Evolutionary conservation across 148 eudicot genomes (phyloP), one percentile per base, ranked within the genome.

Genomic region (Fallopia convolvulus): DNA sequence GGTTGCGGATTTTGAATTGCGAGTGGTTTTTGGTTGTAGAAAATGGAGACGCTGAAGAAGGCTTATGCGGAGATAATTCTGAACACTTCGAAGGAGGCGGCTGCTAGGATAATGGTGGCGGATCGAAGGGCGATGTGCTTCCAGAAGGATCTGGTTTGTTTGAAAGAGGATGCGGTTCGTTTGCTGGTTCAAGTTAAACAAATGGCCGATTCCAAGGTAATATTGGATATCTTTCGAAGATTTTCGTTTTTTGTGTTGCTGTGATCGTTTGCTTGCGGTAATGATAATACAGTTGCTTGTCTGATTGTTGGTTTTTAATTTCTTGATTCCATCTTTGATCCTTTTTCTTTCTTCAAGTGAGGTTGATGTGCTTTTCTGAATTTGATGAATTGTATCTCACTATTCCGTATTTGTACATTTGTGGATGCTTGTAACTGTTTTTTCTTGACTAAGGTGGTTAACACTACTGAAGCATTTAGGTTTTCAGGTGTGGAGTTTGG

Each of bases 1-100:
- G 23, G 11, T 41, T 63, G 56, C 56, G 46, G 21, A 63, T n/a
- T 40, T 58, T 20, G 17, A 49, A 15, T 13, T 72, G 17, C 47
- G 15, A 42, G 17, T 72, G 6, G 2, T 15, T 11, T n/a, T n/a
- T 9, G 7, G 47, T 36, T 77, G 46, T 33, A 77, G 86, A 84
- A 79, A 83, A 83, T 89, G 84, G 83, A 77, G 79, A 90, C 86
- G 56, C 32, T 90, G 81, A 92, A 88, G 82, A 86, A 79, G 81
- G 92, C 86, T 2, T 92, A 87, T 55, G 97, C 97, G 63, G 93
- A 90, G 50, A 77, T 88, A 52, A 87, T 92, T 61, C 80, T 87
- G 53, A 92, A 88, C 82, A 82, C 90, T 32, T 77, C 92, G 10
- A 90, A 88, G 66, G 97, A 90, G 80, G 97, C 97, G 49, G 93